Evolutionary conservation across 768 basidiomycete genomes (phyloP), one percentile per base, ranked within the genome.

Genomic region (Suillus weaverae): DNA sequence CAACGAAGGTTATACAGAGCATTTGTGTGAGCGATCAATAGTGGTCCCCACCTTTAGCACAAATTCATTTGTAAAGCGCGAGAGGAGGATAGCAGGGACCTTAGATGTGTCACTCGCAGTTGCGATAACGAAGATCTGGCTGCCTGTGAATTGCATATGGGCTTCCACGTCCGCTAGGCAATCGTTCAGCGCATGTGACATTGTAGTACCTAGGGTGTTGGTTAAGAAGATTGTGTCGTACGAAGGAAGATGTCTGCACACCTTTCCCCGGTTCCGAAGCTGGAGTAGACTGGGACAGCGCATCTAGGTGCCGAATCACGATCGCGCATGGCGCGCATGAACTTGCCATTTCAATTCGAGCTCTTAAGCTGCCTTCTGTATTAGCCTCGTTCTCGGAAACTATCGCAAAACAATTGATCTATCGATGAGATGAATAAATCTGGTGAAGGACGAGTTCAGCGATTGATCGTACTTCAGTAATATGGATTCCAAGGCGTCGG

Each of bases 331-430:
- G 97, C 0, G 93, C 86, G 72, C 91, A 94, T 4, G 83, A 77
- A 18, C 83, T 79, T 2, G 94, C 95, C 74, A 89, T 86, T 61
- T 94, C 93, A 67, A 97, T 86, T 16, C 86, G 84, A 5, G 88
- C 87, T 39, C 83, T 83, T 0, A 99, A 78, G 2, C 82, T 84
- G 1, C 85, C 92, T 70, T 93, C 90, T 0, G 92, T 92, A 68
- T 90, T 89, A 2, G 80, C 78, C 51, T 89, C 86, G 50, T 84
- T 89, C 57, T 99, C 96, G 3, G 89, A 91, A 8, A 95, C 70
- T 6, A 95, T 70, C 62, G 93, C 86, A 72, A 87, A 98, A 72
- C 94, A 96, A 67, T 97, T 89, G 53, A 97, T 81, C 95, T 98
- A 66, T 50, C 50, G 51, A 51, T 4, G 38, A 5, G 32, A 35